Evolutionary conservation across 805 yeast species (phyloP).

Genomic region (Wickerhamiella vanderwaltii): DNA sequence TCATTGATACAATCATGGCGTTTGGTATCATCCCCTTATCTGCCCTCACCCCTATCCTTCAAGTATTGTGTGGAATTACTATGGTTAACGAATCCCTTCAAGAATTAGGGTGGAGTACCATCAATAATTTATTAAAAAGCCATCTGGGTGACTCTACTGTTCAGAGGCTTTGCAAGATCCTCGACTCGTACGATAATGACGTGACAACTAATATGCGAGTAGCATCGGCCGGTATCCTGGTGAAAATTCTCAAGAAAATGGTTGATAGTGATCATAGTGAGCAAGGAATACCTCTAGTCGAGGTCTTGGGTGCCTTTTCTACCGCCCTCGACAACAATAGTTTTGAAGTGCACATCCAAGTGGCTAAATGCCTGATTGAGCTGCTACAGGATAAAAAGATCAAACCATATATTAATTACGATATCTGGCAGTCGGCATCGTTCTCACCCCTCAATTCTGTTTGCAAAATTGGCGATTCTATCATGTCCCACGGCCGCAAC

Average conservation of each 20-base stretch:
- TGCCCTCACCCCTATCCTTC: conserved; percentile 30
- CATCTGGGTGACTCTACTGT: conserved; percentile 31
- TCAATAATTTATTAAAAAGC: conserved; percentile 31
- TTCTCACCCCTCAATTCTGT: conserved; percentile 20
- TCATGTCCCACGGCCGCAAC: not conserved
- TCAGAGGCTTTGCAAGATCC: conserved; percentile 25
- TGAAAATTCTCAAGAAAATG: conserved; percentile 16
- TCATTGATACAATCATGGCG: conserved; percentile 35
- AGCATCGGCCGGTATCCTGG: conserved; percentile 29
- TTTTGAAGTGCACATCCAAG: conserved; percentile 1
- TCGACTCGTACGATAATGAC: conserved; percentile 23
- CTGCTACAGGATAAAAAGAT: not conserved
- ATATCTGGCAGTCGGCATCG: conserved; percentile 12
- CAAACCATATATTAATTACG: conserved; percentile 1
- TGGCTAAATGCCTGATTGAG: conserved; percentile 3
- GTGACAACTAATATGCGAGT: conserved; percentile 26
- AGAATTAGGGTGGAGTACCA: conserved; percentile 31
- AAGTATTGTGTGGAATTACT: conserved; percentile 37
- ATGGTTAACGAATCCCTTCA: conserved; percentile 30
- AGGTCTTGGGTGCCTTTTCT: conserved; percentile 9
- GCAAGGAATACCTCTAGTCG: conserved; percentile 7
- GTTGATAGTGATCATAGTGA: not conserved
- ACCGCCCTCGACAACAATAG: conserved; percentile 4
- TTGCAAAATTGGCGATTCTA: conserved; percentile 9
- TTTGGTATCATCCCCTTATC: conserved; percentile 38